Evolutionary conservation across 768 basidiomycete species (phyloP).

Genomic region (Pilatotrama ljubarskyi): DNA sequence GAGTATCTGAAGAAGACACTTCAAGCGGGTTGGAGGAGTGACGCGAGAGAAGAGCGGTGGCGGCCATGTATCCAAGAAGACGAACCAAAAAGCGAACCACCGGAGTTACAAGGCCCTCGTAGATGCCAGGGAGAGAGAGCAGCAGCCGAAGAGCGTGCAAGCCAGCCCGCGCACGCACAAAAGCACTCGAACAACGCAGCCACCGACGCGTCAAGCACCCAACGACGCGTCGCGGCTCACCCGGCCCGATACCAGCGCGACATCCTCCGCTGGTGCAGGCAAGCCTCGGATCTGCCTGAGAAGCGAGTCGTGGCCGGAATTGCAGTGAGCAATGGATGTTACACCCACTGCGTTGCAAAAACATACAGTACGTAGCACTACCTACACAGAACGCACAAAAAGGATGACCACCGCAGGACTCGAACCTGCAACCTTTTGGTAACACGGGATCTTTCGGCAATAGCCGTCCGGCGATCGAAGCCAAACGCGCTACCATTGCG

Average conservation of each 20-base stretch:
- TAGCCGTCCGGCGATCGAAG: conserved; percentile 57
- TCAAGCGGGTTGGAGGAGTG: conserved; percentile 79
- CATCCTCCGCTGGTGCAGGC: too few species aligned
- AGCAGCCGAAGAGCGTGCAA: too few species aligned
- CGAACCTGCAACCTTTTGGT: conserved; percentile 98
- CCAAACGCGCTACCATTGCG: conserved; percentile 97
- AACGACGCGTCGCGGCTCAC: conserved; percentile 5
- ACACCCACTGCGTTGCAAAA: too few species aligned
- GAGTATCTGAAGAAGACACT: conserved; percentile 58
- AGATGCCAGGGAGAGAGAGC: not conserved
- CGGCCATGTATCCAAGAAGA: conserved; percentile 36
- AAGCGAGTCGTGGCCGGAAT: not conserved
- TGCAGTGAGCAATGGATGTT: too few species aligned
- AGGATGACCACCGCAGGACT: conserved; percentile 86
- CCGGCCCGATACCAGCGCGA: not conserved
- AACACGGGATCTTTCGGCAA: not conserved
- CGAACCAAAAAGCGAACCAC: not conserved
- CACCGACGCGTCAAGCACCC: conserved; percentile 15
- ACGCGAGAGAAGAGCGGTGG: conserved; percentile 51
- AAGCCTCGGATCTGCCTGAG: too few species aligned
- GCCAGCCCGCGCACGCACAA: not conserved
- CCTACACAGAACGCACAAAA: not conserved
- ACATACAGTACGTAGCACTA: too few species aligned
- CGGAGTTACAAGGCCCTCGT: not conserved
- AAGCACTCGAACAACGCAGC: conserved; percentile 15